Evolutionary conservation across 306 rosid species (phyloP), one percentile per base, ranked within the genome.

Genomic region (Myrica gale): DNA sequence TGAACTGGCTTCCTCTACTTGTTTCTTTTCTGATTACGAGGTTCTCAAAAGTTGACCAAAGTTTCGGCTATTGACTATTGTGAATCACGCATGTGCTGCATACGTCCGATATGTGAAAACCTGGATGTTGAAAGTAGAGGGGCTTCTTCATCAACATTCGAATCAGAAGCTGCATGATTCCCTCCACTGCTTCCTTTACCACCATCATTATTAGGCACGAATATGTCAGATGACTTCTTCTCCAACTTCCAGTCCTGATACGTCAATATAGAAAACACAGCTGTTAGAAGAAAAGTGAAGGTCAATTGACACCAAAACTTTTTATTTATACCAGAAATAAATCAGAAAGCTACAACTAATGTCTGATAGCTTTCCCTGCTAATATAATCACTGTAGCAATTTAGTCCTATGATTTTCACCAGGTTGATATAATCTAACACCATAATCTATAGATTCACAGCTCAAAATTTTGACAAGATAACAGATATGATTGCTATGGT

Each of bases 201-300:
- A 77, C 5, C 50, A 42, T 75, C 81, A 56, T 53, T 83, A 54
- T 74, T 82, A 1, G 96, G 89, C 51, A 72, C 74, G 74, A 75
- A 93, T 13, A 85, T 80, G 80, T 91, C 93, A 8, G 93, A 93
- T 19, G 88, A 84, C 81, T 79, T 93, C 94, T 93, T 93, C 85
- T 93, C 98, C 48, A 87, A 69, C 86, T 89, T 91, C 98, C 97
- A 89, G n/a, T 93, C 98, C 97, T 93, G 90, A 32, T 48, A 48
- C 4, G 51, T 10, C 80, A 13, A 71, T 58, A 76, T 62, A 63
- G 32, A 42, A 62, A 57, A 61, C 58, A 32, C 37, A 9, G 9
- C 3, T 55, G 52, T 65, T 12, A 76, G 15, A 47, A 37, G 6
- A 65, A 7, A 17, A n/a, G 46, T 10, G 2, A 50, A 5, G 72